Evolutionary conservation across 2,329 filamentous ascomycete species (phyloP).

Genomic region (Stemphylium beticola): DNA sequence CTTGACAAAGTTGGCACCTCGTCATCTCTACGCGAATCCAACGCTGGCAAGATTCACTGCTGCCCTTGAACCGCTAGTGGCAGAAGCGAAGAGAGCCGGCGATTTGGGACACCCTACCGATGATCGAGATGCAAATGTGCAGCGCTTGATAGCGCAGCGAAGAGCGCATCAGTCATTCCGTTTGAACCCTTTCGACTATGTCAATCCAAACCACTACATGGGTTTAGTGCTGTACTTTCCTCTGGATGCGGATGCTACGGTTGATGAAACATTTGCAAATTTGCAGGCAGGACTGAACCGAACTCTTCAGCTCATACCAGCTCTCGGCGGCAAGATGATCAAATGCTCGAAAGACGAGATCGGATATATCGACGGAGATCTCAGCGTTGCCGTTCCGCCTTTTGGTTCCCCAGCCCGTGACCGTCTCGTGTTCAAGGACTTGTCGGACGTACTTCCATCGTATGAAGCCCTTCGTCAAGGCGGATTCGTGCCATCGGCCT

Average conservation of each 20-base stretch:
- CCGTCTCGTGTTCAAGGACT: conserved; percentile 26
- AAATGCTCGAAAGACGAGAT: conserved; percentile 34
- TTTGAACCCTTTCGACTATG: conserved; percentile 42
- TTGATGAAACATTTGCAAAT: conserved; percentile 38
- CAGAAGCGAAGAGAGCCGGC: not conserved
- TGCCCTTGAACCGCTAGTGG: conserved; percentile 10
- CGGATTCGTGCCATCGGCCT: conserved; percentile 25
- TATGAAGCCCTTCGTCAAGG: conserved; percentile 22
- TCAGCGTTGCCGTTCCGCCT: conserved; percentile 27
- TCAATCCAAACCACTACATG: conserved; percentile 29
- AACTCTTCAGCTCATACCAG: conserved; percentile 48
- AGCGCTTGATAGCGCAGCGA: conserved; percentile 15
- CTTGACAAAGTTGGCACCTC: conserved; percentile 39
- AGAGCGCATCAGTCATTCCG: conserved; percentile 38
- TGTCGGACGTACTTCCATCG: conserved; percentile 23
- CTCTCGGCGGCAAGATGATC: conserved; percentile 48
- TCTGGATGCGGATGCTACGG: conserved; percentile 28
- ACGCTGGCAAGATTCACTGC: conserved; percentile 32
- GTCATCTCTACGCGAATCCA: conserved; percentile 47
- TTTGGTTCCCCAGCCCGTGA: not conserved
- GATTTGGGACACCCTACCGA: not conserved
- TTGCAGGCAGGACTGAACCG: conserved; percentile 46
- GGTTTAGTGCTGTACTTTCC: conserved; percentile 47
- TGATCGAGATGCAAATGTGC: conserved; percentile 3
- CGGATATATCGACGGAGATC: conserved; percentile 36